A percentile compares a stretch with the other conserved stretches of the same genome.
Conservation (phyloP, 352 stramenopile species). For the Phytophthora lateralis region DNA sequence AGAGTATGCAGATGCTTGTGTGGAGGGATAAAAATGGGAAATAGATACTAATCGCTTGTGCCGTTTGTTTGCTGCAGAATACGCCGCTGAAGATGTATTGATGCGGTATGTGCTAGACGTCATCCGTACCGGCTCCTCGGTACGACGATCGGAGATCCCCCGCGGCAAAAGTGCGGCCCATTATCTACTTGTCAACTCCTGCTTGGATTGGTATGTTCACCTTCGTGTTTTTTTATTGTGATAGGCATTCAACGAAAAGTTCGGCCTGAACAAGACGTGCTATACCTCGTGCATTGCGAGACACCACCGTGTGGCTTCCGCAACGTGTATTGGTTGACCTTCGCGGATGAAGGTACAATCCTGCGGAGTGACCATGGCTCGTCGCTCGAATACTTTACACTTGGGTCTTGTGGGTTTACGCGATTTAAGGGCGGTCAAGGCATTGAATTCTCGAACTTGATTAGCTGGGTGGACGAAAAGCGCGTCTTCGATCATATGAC, state of each 20-base stretch:
- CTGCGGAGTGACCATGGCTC: constrained; percentile 10
- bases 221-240: not conserved
- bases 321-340: constrained; percentile 71
- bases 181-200: not conserved
- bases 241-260: constrained; percentile 29
- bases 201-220: not conserved
- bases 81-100: constrained; percentile 46
- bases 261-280: constrained; percentile 53
- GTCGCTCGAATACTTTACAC: constrained; percentile 55
- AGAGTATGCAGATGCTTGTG: constrained; percentile 19
- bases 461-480: constrained; percentile 70
- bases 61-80: constrained; percentile 36
- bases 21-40: not conserved
- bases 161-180: constrained; percentile 37
- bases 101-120: constrained; percentile 55
- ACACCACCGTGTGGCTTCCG: constrained; percentile 61
- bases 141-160: constrained; percentile 43
- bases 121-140: constrained; percentile 31
- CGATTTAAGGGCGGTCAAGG: constrained; percentile 46
- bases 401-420: constrained; percentile 63
- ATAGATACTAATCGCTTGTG: not conserved
- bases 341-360: constrained; percentile 43
- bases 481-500: constrained; percentile 77
- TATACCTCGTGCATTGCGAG: constrained; percentile 53
- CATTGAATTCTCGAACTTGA: constrained; percentile 60